These are phyloP conservation scores for Elasticomyces elasticus DNA, from an alignment of 495 filamentous ascomycete genomes.

Conservation along the genomic window DNA sequence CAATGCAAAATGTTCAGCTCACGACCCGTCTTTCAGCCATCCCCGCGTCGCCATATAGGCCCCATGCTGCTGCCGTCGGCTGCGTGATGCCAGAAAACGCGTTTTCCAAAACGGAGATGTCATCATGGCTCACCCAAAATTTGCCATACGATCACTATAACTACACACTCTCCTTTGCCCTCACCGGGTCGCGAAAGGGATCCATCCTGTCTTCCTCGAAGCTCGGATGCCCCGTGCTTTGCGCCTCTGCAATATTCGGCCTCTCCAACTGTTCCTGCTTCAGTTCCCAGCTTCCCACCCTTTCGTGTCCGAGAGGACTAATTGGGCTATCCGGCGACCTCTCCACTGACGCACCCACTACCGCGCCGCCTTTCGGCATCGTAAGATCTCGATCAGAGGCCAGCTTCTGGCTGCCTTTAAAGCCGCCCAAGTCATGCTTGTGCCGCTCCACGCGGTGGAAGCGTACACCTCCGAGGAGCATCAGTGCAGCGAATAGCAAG, in stretches of 20 bases:
- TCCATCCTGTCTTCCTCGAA: conserved; percentile 21
- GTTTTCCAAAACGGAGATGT: too few species aligned
- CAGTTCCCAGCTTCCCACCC: conserved; percentile 36
- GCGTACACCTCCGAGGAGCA: conserved; percentile 33
- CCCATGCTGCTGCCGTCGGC: too few species aligned
- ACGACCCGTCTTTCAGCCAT: too few species aligned
- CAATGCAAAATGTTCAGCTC: too few species aligned
- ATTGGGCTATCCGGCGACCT: conserved; percentile 19
- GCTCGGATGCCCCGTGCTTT: conserved; percentile 19
- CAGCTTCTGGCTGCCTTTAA: conserved; percentile 30
- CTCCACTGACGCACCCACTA: conserved; percentile 13
- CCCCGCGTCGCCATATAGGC: too few species aligned
- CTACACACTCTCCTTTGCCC: conserved; percentile 28
- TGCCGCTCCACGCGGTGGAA: conserved; percentile 21
- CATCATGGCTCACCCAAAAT: too few species aligned
- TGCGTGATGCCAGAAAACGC: too few species aligned
- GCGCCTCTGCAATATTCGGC: conserved; percentile 12
- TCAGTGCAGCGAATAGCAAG: conserved; percentile 24
- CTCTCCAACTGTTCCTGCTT: conserved; percentile 23
- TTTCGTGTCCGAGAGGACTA: conserved; percentile 22
- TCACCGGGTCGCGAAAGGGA: conserved; percentile 24
- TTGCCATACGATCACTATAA: too few species aligned
- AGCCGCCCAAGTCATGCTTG: conserved; percentile 23
- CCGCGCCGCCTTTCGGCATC: conserved; percentile 19
- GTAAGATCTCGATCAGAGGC: conserved; percentile 29